Evolutionary conservation across 129 eudicot species (phyloP).

Genomic region (Kitagawia praeruptora): DNA sequence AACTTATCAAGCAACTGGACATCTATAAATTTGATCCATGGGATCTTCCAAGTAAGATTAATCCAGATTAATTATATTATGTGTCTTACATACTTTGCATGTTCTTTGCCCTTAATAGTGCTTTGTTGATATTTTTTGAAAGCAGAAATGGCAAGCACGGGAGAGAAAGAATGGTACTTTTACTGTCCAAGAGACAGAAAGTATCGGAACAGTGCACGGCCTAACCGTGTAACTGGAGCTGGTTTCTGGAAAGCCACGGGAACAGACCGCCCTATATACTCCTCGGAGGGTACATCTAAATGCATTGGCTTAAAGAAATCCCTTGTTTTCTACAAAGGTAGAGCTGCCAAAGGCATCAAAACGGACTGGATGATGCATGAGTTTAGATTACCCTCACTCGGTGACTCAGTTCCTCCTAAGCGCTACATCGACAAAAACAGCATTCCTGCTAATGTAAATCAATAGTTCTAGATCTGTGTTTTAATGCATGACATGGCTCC

Average conservation of each 20-base stretch:
- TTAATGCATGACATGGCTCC: background rate
- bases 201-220: slow-evolving; percentile 81
- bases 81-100: background rate
- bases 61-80: background rate
- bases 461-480: slow-evolving; percentile 1
- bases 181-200: slow-evolving; percentile 92
- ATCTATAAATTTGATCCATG: slow-evolving; percentile 91
- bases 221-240: slow-evolving; percentile 87
- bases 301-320: slow-evolving; percentile 96
- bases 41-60: slow-evolving; percentile 92
- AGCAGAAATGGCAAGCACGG: slow-evolving; percentile 74
- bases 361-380: slow-evolving; percentile 99
- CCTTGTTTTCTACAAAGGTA: slow-evolving; percentile 89
- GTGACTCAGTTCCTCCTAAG: slow-evolving; percentile 38
- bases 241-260: slow-evolving; percentile 99
- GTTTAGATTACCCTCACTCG: slow-evolving; percentile 72
- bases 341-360: slow-evolving; percentile 93
- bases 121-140: background rate
- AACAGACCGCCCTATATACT: slow-evolving; percentile 85
- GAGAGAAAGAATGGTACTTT: slow-evolving; percentile 97
- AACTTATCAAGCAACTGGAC: slow-evolving; percentile 84
- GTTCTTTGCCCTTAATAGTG: background rate
- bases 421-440: slow-evolving; percentile 49
- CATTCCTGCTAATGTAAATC: slow-evolving; percentile 67
- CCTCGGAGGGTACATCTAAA: slow-evolving; percentile 61